phyloP scores from a whole-genome alignment of 352 stramenopile genomes.

The Pythium aquatile region DNA sequence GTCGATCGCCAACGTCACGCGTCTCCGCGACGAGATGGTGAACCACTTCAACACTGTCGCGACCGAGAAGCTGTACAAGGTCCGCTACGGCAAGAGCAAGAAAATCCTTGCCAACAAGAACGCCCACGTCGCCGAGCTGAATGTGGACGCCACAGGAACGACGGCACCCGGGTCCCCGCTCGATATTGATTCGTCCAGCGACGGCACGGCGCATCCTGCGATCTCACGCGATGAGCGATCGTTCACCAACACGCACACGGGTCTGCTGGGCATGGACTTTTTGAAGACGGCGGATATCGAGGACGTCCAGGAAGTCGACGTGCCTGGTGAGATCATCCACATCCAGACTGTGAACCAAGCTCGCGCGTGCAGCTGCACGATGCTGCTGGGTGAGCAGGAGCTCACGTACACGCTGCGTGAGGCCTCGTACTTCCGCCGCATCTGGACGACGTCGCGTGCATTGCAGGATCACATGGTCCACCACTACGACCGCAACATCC shows the following conservation, averaged over 20 bases:
- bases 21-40: conserved; percentile 68
- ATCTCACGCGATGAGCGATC: neutral
- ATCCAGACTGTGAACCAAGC: conserved; percentile 56
- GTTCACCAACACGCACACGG: conserved; percentile 11
- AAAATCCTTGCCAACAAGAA: conserved; percentile 16
- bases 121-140: conserved; percentile 15
- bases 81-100: conserved; percentile 46
- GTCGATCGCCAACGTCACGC: conserved; percentile 64
- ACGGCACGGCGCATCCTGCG: neutral
- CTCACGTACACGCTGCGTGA: conserved; percentile 71
- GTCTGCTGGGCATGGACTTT: conserved; percentile 34
- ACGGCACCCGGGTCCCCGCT: neutral
- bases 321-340: conserved; percentile 71
- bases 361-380: conserved; percentile 59
- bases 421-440: conserved; percentile 65
- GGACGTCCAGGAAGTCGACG: conserved; percentile 56
- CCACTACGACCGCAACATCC: conserved; percentile 78
- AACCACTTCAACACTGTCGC: conserved; percentile 65
- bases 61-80: conserved; percentile 52
- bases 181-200: neutral
- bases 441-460: conserved; percentile 58
- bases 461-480: conserved; percentile 80
- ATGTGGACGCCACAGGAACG: conserved; percentile 12
- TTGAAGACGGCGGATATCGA: conserved; percentile 38
- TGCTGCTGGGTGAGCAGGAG: conserved; percentile 64